phyloP scores from a whole-genome alignment of 2,329 filamentous ascomycete species.

The Aureobasidium melanogenum region DNA sequence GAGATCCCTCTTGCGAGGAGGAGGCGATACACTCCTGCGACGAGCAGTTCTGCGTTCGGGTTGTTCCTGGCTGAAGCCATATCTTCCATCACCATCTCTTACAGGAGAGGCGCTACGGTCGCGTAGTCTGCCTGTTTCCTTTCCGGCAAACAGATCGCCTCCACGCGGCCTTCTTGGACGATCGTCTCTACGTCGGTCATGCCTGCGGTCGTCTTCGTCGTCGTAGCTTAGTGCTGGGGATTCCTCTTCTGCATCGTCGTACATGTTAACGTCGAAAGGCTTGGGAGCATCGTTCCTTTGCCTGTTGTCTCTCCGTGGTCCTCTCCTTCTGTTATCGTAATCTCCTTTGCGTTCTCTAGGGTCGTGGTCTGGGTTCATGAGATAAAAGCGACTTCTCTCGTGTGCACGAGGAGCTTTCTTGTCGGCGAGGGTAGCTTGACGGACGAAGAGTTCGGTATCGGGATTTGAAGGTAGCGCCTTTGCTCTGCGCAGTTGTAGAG shows the following conservation, averaged over 20 bases:
- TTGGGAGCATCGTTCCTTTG: constrained; percentile 34
- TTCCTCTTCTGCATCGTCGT: constrained; percentile 57
- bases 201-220: constrained; percentile 19
- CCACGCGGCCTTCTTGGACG: constrained; percentile 2
- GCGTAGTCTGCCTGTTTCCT: constrained; percentile 38
- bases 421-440: constrained; percentile 66
- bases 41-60: constrained; percentile 35
- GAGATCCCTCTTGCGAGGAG: constrained; percentile 14
- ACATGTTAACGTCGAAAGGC: constrained; percentile 67
- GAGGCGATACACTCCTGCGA: constrained; percentile 34
- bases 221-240: constrained; percentile 29
- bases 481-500: constrained; percentile 58
- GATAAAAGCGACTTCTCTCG: constrained; percentile 79
- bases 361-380: constrained; percentile 83
- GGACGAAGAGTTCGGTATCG: constrained; percentile 60
- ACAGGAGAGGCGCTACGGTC: constrained; percentile 52
- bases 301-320: constrained; percentile 47
- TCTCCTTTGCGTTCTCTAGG: constrained; percentile 55
- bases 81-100: constrained; percentile 39
- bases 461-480: constrained; percentile 61
- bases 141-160: constrained; percentile 25
- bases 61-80: constrained; percentile 41
- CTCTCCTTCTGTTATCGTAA: constrained; percentile 28
- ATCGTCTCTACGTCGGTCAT: constrained; percentile 17
- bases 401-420: constrained; percentile 72